A percentile compares a stretch with the other conserved stretches of the same genome.
Evolutionary conservation across 768 basidiomycete genomes (phyloP).

Genomic region (Kwoniella sp.): DNA sequence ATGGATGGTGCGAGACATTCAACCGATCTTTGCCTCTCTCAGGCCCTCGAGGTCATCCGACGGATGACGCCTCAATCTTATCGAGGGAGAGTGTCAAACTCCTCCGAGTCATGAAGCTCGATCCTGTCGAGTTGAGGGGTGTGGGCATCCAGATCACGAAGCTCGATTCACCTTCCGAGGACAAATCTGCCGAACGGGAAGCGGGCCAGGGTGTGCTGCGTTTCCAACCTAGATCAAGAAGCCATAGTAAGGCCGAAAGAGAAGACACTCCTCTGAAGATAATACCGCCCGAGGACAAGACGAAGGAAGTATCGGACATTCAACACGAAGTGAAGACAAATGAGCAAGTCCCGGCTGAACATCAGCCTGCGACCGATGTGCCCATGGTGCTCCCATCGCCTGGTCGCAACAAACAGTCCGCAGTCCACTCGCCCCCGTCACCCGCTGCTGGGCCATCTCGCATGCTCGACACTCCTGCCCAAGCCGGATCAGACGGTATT

Average conservation of each 20-base stretch:
- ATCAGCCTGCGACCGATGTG: too few relatives aligned
- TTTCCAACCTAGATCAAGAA: conserved; percentile 57
- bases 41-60: conserved; percentile 64
- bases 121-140: conserved; percentile 84
- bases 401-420: too few relatives aligned
- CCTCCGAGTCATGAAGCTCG: conserved; percentile 71
- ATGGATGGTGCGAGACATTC: conserved; percentile 80
- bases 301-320: too few relatives aligned
- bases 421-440: too few relatives aligned
- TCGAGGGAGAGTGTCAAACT: conserved; percentile 76
- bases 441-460: conserved; percentile 30
- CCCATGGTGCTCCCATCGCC: too few relatives aligned
- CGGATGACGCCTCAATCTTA: conserved; percentile 72
- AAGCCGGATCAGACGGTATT: conserved; percentile 41
- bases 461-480: not conserved
- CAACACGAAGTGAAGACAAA: too few relatives aligned
- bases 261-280: not conserved
- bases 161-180: conserved; percentile 65
- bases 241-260: not conserved
- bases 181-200: conserved; percentile 45
- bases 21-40: conserved; percentile 71
- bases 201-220: conserved; percentile 66
- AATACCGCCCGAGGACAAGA: not conserved
- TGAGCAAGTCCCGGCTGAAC: too few relatives aligned
- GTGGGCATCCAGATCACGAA: conserved; percentile 90